Percentiles rank a stretch among this genome's conserved stretches.
These are phyloP conservation scores for Lathyrus sativus DNA, from an alignment of 306 rosid genomes.

Conservation along the genomic window DNA sequence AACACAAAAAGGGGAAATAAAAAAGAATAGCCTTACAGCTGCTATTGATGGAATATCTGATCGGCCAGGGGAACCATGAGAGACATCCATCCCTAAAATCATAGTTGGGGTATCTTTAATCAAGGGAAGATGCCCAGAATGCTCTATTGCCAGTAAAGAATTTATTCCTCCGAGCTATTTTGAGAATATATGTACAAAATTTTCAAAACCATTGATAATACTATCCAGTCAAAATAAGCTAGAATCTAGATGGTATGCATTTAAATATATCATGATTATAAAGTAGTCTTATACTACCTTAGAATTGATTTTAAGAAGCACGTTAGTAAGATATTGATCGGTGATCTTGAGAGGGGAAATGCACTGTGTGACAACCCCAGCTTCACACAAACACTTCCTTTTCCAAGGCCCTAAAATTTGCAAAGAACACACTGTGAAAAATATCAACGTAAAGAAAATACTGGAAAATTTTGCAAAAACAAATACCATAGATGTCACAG, in stretches of 20 bases:
- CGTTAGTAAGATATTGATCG: slow-evolving; percentile 80
- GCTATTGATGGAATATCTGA: slow-evolving; percentile 84
- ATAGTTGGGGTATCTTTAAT: slow-evolving; percentile 78
- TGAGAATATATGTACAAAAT: slow-evolving; percentile 28
- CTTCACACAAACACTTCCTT: slow-evolving; percentile 73
- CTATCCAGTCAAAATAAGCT: neutral
- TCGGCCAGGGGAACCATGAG: slow-evolving; percentile 72
- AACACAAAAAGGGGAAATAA: neutral
- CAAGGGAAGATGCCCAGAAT: slow-evolving; percentile 65
- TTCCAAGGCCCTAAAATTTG: slow-evolving; percentile 86
- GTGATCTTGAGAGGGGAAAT: slow-evolving; percentile 75
- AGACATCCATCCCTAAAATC: slow-evolving; percentile 96
- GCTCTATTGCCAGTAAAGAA: slow-evolving; percentile 82
- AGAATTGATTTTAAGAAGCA: slow-evolving; percentile 88
- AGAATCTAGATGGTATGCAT: neutral
- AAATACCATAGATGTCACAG: slow-evolving; percentile 76
- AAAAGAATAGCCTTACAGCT: slow-evolving; percentile 57
- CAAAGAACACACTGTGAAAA: slow-evolving; percentile 16
- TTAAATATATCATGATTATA: slow-evolving; percentile 15
- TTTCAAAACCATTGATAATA: slow-evolving; percentile 18
- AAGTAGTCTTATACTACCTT: slow-evolving; percentile 73
- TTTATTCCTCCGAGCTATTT: slow-evolving; percentile 88
- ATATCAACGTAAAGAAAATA: slow-evolving; percentile 26
- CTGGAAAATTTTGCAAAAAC: neutral
- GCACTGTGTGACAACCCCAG: slow-evolving; percentile 82